These are phyloP conservation scores for Leccinum arenicola DNA, from an alignment of 768 basidiomycete species.

Conservation along the genomic window DNA sequence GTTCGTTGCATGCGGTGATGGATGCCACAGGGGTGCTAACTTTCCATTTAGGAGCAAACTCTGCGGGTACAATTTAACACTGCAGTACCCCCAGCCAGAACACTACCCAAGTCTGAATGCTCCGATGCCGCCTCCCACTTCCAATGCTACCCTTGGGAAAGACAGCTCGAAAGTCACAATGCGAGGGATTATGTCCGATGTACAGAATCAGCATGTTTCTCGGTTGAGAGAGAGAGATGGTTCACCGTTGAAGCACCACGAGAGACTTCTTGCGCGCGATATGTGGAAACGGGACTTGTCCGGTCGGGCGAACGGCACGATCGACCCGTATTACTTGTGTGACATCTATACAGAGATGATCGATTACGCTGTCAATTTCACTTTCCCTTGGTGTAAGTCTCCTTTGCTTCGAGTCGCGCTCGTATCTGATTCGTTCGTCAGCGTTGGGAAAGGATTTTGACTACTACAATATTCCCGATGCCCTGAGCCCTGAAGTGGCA, in stretches of 20 bases:
- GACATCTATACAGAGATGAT: too few relatives aligned
- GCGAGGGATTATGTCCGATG: conserved; percentile 9
- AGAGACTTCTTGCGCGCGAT: too few relatives aligned
- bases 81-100: conserved; percentile 64
- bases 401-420: too few relatives aligned
- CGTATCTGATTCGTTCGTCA: too few relatives aligned
- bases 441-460: too few relatives aligned
- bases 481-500: too few relatives aligned
- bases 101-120: conserved; percentile 39
- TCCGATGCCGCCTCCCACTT: not conserved
- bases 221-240: conserved; percentile 14
- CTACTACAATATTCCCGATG: too few relatives aligned
- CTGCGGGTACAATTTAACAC: conserved; percentile 64
- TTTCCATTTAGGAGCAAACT: conserved; percentile 44
- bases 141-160: not conserved
- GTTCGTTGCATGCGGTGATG: conserved; percentile 36
- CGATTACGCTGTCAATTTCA: too few relatives aligned
- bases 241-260: conserved; percentile 15
- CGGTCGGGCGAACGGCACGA: too few relatives aligned
- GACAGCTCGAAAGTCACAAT: conserved; percentile 3
- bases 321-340: too few relatives aligned
- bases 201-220: conserved; percentile 15
- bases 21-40: not conserved
- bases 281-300: too few relatives aligned
- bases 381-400: too few relatives aligned